Conservation (phyloP, 805 yeast species). For the Saccharomycopsis schoenii region DNA sequence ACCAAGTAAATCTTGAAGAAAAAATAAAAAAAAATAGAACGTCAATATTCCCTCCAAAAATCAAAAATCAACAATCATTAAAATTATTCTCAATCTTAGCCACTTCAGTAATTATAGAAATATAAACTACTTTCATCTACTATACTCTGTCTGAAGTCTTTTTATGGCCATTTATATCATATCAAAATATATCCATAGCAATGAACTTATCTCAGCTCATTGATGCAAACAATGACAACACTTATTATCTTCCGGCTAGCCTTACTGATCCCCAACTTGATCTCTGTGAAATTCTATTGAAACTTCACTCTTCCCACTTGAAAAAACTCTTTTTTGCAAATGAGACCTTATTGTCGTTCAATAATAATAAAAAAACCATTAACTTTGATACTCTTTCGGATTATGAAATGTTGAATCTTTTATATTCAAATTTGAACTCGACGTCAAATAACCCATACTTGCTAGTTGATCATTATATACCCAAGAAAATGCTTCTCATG, state of each 20-base stretch:
- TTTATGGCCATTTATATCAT: not conserved
- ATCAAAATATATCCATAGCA: not conserved
- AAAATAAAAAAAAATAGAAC: too few species aligned
- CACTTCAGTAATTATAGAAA: too few species aligned
- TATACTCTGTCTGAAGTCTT: too few species aligned
- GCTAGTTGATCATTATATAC: conserved; percentile 68
- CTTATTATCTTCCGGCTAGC: conserved; percentile 8
- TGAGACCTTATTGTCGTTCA: not conserved
- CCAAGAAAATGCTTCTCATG: conserved; percentile 56
- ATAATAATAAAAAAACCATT: not conserved
- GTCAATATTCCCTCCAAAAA: too few species aligned
- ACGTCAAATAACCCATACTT: conserved; percentile 54
- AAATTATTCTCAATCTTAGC: too few species aligned
- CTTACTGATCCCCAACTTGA: conserved; percentile 12
- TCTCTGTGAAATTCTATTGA: conserved; percentile 11
- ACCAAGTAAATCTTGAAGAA: too few species aligned
- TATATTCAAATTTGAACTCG: conserved; percentile 8
- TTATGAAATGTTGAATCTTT: conserved; percentile 5
- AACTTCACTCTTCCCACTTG: conserved; percentile 12
- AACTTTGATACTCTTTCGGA: not conserved
- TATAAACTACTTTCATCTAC: too few species aligned
- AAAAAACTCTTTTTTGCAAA: not conserved
- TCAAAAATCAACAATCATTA: too few species aligned
- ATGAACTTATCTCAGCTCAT: conserved; percentile 1
- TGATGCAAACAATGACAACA: conserved; percentile 1